Evolutionary conservation across 495 filamentous ascomycete species (phyloP).

Genomic region (Zalerion maritima): DNA sequence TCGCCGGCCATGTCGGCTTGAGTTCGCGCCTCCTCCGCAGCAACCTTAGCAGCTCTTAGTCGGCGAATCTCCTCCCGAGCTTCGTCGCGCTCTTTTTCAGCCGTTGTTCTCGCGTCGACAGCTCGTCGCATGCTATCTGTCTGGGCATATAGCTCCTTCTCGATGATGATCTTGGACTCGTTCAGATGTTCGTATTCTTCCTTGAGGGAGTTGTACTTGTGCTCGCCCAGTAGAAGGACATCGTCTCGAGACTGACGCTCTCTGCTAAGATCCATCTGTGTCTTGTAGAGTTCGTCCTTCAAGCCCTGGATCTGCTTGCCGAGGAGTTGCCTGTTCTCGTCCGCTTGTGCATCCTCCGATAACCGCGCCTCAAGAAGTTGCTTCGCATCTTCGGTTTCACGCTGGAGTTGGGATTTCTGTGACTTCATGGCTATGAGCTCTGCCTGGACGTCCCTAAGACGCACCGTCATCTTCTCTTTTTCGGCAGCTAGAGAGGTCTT

Average conservation of each 20-base stretch:
- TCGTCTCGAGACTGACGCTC: constrained; percentile 95
- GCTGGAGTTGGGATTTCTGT: constrained; percentile 67
- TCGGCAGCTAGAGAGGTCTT: constrained; percentile 50
- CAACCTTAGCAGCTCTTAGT: constrained; percentile 66
- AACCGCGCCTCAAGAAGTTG: constrained; percentile 73
- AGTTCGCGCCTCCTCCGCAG: constrained; percentile 70
- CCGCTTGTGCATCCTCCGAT: constrained; percentile 76
- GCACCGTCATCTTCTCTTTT: constrained; percentile 64
- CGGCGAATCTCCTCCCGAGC: constrained; percentile 72
- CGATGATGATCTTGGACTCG: constrained; percentile 90
- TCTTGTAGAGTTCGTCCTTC: constrained; percentile 68
- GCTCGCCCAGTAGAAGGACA: constrained; percentile 79
- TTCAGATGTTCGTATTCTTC: constrained; percentile 80
- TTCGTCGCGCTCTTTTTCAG: constrained; percentile 79
- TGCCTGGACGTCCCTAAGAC: constrained; percentile 72
- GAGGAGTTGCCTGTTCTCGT: constrained; percentile 69
- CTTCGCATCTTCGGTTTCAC: constrained; percentile 80
- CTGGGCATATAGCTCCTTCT: constrained; percentile 97
- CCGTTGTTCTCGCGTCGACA: constrained; percentile 59
- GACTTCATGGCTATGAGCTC: constrained; percentile 75
- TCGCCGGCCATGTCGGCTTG: constrained; percentile 72
- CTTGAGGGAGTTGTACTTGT: constrained; percentile 67
- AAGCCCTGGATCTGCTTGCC: constrained; percentile 79
- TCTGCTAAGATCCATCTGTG: constrained; percentile 76
- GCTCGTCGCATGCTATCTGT: constrained; percentile 85